A percentile compares a stretch with the other conserved stretches of the same genome.
Evolutionary conservation across 441 rosid species (phyloP).

Genomic region (Hypseocharis bilobata): DNA sequence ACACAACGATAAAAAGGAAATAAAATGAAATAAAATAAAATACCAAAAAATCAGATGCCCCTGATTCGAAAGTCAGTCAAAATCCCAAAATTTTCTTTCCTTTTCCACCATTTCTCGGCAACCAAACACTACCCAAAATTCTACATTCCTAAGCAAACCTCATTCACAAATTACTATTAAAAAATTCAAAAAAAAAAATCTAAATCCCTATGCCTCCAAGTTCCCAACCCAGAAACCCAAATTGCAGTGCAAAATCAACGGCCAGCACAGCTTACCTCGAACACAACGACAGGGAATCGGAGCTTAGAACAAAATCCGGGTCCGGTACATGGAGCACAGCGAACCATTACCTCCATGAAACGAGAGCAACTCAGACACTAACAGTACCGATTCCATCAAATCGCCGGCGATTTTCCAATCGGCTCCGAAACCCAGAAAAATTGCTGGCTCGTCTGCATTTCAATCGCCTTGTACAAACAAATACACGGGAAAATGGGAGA

Average conservation of each 20-base stretch:
- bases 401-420: conserved; percentile 37
- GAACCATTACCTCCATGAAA: conserved; percentile 63
- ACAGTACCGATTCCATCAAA: conserved; percentile 60
- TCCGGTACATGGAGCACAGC: conserved; percentile 29
- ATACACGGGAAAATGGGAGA: background rate
- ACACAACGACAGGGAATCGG: conserved; percentile 39
- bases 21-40: conserved; percentile 8
- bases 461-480: conserved; percentile 5
- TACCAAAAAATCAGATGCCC: background rate
- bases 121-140: conserved; percentile 1
- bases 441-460: conserved; percentile 39
- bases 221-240: conserved; percentile 2
- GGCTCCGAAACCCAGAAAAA: conserved; percentile 27
- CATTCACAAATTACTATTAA: background rate
- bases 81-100: conserved; percentile 7
- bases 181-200: background rate
- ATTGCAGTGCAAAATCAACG: background rate
- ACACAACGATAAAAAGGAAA: background rate
- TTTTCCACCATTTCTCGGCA: conserved; percentile 15
- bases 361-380: conserved; percentile 21
- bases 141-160: conserved; percentile 13
- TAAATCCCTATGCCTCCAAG: conserved; percentile 29
- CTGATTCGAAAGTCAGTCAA: conserved; percentile 12
- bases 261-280: conserved; percentile 39
- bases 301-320: conserved; percentile 34